These are phyloP conservation scores for Phytophthora tubulina DNA, from an alignment of 352 stramenopile species.

Conservation along the genomic window DNA sequence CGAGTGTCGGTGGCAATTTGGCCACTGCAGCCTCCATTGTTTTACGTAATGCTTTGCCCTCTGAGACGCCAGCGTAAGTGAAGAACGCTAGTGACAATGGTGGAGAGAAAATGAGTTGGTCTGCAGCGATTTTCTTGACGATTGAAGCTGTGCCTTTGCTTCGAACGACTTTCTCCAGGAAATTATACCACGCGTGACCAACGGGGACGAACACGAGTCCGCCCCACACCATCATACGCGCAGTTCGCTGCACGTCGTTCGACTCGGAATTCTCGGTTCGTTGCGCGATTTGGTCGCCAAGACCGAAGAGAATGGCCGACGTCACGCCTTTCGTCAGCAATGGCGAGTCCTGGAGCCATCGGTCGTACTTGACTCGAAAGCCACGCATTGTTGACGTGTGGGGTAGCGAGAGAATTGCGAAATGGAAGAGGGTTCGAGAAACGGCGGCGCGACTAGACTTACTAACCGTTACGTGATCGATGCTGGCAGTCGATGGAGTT, in stretches of 20 bases:
- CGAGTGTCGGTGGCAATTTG: slow-evolving; percentile 51
- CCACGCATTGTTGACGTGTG: slow-evolving; percentile 40
- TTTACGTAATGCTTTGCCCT: slow-evolving; percentile 37
- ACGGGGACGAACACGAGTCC: slow-evolving; percentile 87
- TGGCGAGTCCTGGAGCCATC: slow-evolving; percentile 57
- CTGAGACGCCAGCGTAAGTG: slow-evolving; percentile 40
- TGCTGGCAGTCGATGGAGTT: too few species aligned
- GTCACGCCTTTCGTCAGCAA: slow-evolving; percentile 80
- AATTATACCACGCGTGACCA: slow-evolving; percentile 92
- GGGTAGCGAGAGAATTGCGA: slow-evolving; percentile 18
- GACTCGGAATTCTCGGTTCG: slow-evolving; percentile 42
- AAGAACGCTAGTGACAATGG: slow-evolving; percentile 49
- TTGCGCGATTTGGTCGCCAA: slow-evolving; percentile 74
- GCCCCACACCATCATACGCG: slow-evolving; percentile 87
- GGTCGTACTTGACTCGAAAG: slow-evolving; percentile 62
- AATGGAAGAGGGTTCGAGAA: slow-evolving; percentile 13
- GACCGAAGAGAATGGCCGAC: slow-evolving; percentile 70
- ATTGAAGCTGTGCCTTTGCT: slow-evolving; percentile 33
- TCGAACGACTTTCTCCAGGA: slow-evolving; percentile 70
- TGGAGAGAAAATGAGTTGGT: slow-evolving; percentile 52
- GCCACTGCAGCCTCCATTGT: slow-evolving; percentile 34
- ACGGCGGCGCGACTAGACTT: background rate
- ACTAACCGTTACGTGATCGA: slow-evolving; percentile 19
- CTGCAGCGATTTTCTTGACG: slow-evolving; percentile 51
- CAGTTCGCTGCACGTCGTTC: slow-evolving; percentile 39